Evolutionary conservation across 371 early-diverging fungal species (phyloP).

Genomic region (Fennellomyces sp.): DNA sequence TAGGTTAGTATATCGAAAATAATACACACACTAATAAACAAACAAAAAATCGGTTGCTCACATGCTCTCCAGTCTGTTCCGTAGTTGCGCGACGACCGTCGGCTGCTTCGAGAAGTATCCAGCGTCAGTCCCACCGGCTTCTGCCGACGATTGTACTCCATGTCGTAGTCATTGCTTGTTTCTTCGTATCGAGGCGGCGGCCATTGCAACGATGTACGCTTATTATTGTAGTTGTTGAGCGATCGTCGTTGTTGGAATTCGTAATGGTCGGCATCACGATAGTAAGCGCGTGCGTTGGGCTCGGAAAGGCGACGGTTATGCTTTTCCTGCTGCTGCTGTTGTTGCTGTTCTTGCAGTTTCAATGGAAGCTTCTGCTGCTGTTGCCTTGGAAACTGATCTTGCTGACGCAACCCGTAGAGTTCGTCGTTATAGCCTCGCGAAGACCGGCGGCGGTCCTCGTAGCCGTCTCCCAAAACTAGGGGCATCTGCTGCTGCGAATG

Average conservation of each 20-base stretch:
- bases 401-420: neutral
- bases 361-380: no score
- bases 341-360: slow-evolving; percentile 1
- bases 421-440: neutral
- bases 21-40: neutral
- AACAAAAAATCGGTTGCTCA: slow-evolving; percentile 12
- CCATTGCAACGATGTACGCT: slow-evolving; percentile 25
- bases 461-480: neutral
- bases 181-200: slow-evolving; percentile 4
- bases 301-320: slow-evolving; percentile 46
- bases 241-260: slow-evolving; percentile 16
- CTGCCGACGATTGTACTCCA: neutral
- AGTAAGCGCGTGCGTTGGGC: slow-evolving; percentile 28
- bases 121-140: slow-evolving; percentile 10
- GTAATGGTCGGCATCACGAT: slow-evolving; percentile 17
- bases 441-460: neutral
- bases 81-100: slow-evolving; percentile 19
- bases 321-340: slow-evolving; percentile 15
- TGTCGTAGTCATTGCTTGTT: neutral
- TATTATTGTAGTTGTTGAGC: slow-evolving; percentile 9
- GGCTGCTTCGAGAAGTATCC: slow-evolving; percentile 8
- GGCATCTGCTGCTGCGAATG: neutral
- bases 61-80: slow-evolving; percentile 29
- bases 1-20: no score
- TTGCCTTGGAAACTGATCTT: slow-evolving; percentile 1